Conservation (phyloP, 768 basidiomycete genomes). For the Cyclocybe aegerita region DNA sequence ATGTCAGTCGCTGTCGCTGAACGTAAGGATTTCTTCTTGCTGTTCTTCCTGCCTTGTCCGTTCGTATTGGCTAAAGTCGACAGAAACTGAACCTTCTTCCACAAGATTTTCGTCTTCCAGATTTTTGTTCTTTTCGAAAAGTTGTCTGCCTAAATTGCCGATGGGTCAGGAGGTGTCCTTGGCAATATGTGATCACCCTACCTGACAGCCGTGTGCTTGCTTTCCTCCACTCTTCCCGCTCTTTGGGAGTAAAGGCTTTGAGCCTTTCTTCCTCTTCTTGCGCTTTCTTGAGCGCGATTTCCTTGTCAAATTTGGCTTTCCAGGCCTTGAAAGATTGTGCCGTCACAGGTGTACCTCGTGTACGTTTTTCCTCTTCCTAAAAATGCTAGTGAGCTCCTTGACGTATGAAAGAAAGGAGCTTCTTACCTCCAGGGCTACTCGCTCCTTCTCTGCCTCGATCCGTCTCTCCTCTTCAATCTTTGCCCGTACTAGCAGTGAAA, state of each 20-base stretch:
- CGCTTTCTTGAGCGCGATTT: constrained; percentile 53
- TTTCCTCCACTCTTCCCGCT: constrained; percentile 82
- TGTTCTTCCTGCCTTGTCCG: constrained; percentile 62
- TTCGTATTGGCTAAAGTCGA: constrained; percentile 89
- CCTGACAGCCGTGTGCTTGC: constrained; percentile 64
- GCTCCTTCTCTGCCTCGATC: constrained; percentile 74
- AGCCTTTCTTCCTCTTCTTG: constrained; percentile 77
- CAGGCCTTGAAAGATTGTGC: constrained; percentile 76
- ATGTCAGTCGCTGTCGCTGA: constrained; percentile 84
- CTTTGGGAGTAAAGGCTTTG: constrained; percentile 70
- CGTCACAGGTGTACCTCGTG: constrained; percentile 91
- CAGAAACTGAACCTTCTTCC: constrained; percentile 85
- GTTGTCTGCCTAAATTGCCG: constrained; percentile 72
- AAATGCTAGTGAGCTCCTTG: not conserved
- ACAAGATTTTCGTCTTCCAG: constrained; percentile 78
- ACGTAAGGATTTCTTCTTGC: constrained; percentile 67
- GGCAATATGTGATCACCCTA: constrained; percentile 27
- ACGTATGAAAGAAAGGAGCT: not conserved
- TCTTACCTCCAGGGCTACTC: constrained; percentile 70
- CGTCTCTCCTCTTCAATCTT: constrained; percentile 56
- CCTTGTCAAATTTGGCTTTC: constrained; percentile 79
- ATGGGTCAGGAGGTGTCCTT: not conserved
- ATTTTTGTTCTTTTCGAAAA: constrained; percentile 83
- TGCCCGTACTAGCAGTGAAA: constrained; percentile 60
- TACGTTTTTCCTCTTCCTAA: constrained; percentile 85